Conservation (phyloP, 73 alveolate species). For the Paramecium pentaurelia region DNA sequence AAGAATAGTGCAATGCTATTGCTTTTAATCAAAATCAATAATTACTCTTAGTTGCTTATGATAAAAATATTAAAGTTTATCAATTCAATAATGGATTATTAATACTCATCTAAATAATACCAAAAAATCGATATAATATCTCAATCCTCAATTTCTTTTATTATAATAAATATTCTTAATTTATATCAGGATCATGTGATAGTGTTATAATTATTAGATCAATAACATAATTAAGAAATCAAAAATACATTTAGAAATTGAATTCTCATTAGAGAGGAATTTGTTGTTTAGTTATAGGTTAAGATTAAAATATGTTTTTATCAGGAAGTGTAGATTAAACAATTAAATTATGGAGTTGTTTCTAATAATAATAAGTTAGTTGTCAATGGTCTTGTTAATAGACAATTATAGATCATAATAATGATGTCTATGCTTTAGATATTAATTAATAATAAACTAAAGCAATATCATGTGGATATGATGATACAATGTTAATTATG, state of each 20-base stretch:
- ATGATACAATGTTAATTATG: background rate
- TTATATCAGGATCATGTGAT: background rate
- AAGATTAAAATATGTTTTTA: background rate
- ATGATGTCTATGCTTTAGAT: background rate
- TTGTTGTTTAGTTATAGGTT: background rate
- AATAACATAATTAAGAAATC: background rate
- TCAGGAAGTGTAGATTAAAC: background rate
- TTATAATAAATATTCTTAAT: too few species aligned
- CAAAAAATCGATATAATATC: background rate
- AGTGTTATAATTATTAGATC: background rate
- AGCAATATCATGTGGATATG: background rate
- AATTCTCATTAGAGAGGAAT: background rate
- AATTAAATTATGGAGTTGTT: background rate
- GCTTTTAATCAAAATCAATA: background rate
- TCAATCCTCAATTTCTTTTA: background rate
- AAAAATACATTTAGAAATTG: background rate
- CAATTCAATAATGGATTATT: background rate
- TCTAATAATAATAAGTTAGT: background rate
- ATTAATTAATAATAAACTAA: too few species aligned
- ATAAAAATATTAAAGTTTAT: too few species aligned
- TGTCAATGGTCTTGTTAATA: background rate
- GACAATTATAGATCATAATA: background rate
- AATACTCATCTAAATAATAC: too few species aligned
- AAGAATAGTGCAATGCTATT: background rate
- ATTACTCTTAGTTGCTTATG: background rate